Evolutionary conservation across 192 early-diverging fungal species (phyloP), one percentile per base, ranked within the genome.

Genomic region (Podila horticola): DNA sequence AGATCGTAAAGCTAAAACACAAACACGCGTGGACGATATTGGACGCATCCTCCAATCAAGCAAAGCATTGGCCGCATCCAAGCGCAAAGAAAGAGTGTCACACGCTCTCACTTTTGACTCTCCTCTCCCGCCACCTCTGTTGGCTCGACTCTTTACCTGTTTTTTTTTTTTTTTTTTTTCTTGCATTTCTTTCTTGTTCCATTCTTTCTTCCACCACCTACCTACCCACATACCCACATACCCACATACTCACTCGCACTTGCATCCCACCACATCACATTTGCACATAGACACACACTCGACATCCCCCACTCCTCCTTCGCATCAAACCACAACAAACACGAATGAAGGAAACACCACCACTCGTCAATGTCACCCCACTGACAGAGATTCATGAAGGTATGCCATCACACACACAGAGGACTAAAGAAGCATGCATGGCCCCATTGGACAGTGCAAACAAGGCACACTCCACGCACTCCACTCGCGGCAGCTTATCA

Each of bases 351-450:
- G 72, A 77, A 62, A 79, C 81, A 1, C 84, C 75, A 34, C 84
- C 84, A 24, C 66, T 85, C 36, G 84, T 85, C 50, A 79, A 71
- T 55, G 30, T 85, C 12, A 79, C 82, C 3, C 61, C 64, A 0
- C 36, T 74, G 66, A 69, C 66, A 33, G 60, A 66, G 24, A 74
- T 75, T 69, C 55, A 74, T 38, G 84, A 85, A 83, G 84, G 84
- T 85, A 71, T 5, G n/a, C 12, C 20, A 24, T 13, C 28, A 36
- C 12, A 22, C 24, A 13, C 29, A 26, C n/a, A n/a, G n/a, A n/a
- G n/a, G 5, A 22, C 24, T 22, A 26, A 9, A 26, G 33, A 13
- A 55, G 15, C 38, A 66, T 5, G 48, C 38, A 33, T 17, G 48
- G 28, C 24, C 10, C 24, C 24, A 20, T 64, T 20, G 29, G 28